Base-by-base conservation (phyloP, 192 early-diverging fungal species). In the Backusella psychrophila region DNA sequence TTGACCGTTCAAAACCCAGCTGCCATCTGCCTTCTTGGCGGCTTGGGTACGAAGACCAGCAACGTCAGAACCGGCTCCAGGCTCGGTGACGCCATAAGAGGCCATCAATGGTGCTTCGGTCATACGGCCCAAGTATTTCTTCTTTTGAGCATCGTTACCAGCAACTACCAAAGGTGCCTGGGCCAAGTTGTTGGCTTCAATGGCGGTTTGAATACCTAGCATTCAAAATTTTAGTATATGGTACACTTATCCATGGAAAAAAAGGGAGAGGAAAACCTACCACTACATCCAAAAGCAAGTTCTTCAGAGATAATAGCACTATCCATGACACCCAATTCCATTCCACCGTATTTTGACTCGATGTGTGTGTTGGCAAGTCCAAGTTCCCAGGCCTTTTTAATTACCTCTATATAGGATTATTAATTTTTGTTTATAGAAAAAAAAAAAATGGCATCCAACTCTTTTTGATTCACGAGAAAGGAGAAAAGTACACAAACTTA, bases 71-170 rank as follows among this genome's bases (percentile, higher is more conserved):
- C 92, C 93, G 17, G 92, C 92, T 12, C 91, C 92, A 11, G 92
- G 93, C 78, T 94, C 93, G 8, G 92, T 94, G 11, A 92, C 96
- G 78, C 96, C 91, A 86, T 98, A 98, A 2, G 93, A 94, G 41
- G 96, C 96, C 93, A 98, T 96, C 79, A 98, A 81, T 15, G 97
- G 97, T 78, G 91, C 96, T 81, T 98, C 96, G 2, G 94, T 93
- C 97, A 98, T 97, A 53, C 97, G 89, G 42, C 97, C 97, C 36
- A 98, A 87, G 81, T 98, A 98, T 89, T 98, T 98, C 82, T 96
- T 94, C 90, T 96, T 96, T 75, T 97, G 96, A 15, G 81, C 87
- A 67, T 96, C 91, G 84, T 87, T 96, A 69, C 93, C 97, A 56
- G 95, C 94, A 29, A 97, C 87, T 71, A 96, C 87, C 29, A 97